Evolutionary conservation across 306 rosid genomes (phyloP).

Genomic region (Cucumis cinereus): DNA sequence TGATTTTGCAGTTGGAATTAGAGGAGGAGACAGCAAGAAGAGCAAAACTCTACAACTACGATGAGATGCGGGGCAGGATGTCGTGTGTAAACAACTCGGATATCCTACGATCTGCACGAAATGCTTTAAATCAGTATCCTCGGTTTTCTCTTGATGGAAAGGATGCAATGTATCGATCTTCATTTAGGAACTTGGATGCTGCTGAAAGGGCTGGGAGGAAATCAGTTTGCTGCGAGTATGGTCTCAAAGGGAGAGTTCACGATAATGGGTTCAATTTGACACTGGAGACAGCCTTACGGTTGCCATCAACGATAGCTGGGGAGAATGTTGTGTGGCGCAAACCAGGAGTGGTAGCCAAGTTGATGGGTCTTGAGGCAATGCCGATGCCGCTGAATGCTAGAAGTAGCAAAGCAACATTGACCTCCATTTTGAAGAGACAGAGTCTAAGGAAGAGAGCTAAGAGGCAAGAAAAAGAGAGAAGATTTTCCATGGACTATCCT

Average conservation of each 20-base stretch:
- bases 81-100: conserved; percentile 72
- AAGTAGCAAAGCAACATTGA: conserved; percentile 22
- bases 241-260: conserved; percentile 16
- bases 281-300: conserved; percentile 14
- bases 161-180: conserved; percentile 77
- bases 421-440: conserved; percentile 20
- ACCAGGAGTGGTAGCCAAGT: conserved; percentile 81
- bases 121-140: conserved; percentile 86
- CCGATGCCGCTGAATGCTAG: conserved; percentile 38
- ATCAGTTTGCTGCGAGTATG: conserved; percentile 41
- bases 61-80: conserved; percentile 35
- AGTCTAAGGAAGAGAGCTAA: conserved; percentile 36
- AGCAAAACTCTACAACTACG: conserved; percentile 19
- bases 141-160: conserved; percentile 91
- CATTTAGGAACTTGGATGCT: conserved; percentile 33
- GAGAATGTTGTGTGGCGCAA: conserved; percentile 76
- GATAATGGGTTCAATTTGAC: conserved; percentile 3
- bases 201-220: conserved; percentile 21
- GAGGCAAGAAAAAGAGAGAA: conserved; percentile 43
- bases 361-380: conserved; percentile 88
- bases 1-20: conserved; percentile 46
- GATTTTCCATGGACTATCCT: conserved; percentile 8
- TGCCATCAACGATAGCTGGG: conserved; percentile 29
- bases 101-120: conserved; percentile 68
- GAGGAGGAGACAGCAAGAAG: conserved; percentile 61